phyloP scores from a whole-genome alignment of 306 rosid species.

The Ceratonia siliqua region DNA sequence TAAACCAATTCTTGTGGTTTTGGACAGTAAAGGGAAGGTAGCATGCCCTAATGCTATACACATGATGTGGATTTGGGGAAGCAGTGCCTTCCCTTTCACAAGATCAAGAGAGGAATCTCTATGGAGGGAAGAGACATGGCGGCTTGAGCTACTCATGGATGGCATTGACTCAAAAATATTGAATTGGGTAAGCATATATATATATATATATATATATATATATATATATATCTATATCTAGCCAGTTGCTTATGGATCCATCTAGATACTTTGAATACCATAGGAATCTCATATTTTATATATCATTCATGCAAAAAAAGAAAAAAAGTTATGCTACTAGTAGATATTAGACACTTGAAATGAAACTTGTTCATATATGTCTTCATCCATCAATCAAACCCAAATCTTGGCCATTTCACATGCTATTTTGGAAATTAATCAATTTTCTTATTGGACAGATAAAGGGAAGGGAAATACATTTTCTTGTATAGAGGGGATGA shows the following conservation, averaged over 20 bases:
- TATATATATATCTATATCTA: too few relatives aligned
- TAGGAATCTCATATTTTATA: neutral
- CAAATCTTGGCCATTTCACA: neutral
- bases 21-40: conserved; percentile 65
- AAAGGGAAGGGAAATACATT: conserved; percentile 49
- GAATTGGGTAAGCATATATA: conserved; percentile 62
- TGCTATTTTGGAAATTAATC: neutral
- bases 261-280: too few relatives aligned
- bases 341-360: too few relatives aligned
- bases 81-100: conserved; percentile 68
- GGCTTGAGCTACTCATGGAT: conserved; percentile 55
- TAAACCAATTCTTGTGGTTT: conserved; percentile 61
- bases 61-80: conserved; percentile 85
- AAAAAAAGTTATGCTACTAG: too few relatives aligned
- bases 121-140: conserved; percentile 70
- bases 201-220: too few relatives aligned
- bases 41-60: conserved; percentile 69
- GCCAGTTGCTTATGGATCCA: too few relatives aligned
- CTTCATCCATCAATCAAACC: neutral
- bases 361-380: too few relatives aligned
- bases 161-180: conserved; percentile 56
- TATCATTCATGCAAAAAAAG: neutral
- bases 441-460: conserved; percentile 38
- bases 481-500: conserved; percentile 65
- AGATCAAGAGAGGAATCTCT: conserved; percentile 58